A percentile compares a stretch with the other conserved stretches of the same genome.
phyloP scores from a whole-genome alignment of 2,329 filamentous ascomycete genomes.

The Trichoderma semiorbis region DNA sequence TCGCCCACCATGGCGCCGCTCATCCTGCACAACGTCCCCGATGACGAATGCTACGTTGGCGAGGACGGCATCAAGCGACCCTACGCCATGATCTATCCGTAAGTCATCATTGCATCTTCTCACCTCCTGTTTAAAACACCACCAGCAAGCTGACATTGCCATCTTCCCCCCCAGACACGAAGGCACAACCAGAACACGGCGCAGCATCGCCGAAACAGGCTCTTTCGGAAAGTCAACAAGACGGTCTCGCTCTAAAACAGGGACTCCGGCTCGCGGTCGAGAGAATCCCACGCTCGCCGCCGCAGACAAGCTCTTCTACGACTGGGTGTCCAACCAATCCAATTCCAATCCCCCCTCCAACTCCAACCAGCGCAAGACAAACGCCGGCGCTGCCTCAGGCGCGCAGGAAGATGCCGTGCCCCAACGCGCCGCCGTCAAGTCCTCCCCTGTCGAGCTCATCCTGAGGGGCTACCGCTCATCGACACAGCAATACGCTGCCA shows the following conservation, averaged over 20 bases:
- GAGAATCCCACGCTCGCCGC: slow-evolving; percentile 61
- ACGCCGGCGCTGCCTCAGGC: slow-evolving; percentile 33
- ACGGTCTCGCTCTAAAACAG: slow-evolving; percentile 59
- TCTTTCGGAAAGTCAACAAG: slow-evolving; percentile 66
- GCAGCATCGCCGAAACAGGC: slow-evolving; percentile 56
- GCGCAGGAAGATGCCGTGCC: slow-evolving; percentile 40
- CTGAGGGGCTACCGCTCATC: slow-evolving; percentile 72
- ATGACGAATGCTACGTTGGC: slow-evolving; percentile 64
- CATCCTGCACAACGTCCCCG: slow-evolving; percentile 65
- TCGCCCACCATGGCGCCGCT: slow-evolving; percentile 55
- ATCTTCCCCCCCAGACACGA: slow-evolving; percentile 36
- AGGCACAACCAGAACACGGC: slow-evolving; percentile 47
- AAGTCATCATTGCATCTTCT: slow-evolving; percentile 26
- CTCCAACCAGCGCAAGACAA: slow-evolving; percentile 35
- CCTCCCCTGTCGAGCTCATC: slow-evolving; percentile 67
- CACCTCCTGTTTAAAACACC: neutral
- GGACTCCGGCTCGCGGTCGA: slow-evolving; percentile 51
- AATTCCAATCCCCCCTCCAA: slow-evolving; percentile 22
- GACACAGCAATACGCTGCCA: slow-evolving; percentile 75
- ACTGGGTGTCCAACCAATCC: slow-evolving; percentile 52
- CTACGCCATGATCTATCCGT: slow-evolving; percentile 66
- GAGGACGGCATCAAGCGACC: slow-evolving; percentile 63
- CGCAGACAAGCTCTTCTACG: slow-evolving; percentile 60
- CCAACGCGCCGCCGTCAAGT: slow-evolving; percentile 33
- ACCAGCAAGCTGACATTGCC: neutral